phyloP scores from a whole-genome alignment of 257 asterid species.

The Petrea volubilis region DNA sequence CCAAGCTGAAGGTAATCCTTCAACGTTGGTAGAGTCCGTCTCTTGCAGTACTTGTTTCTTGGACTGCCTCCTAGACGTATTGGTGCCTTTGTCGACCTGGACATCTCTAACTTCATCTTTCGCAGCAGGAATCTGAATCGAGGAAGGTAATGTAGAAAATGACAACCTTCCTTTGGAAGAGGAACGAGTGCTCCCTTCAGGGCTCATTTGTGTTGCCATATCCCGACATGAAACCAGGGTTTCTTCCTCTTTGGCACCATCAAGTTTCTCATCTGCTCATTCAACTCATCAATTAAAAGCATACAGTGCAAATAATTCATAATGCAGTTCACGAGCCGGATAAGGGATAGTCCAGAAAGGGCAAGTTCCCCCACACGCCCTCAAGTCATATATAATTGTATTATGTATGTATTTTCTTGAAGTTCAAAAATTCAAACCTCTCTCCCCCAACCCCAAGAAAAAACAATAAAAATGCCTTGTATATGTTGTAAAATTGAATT shows the following conservation, averaged over 20 bases:
- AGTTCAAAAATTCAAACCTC: too few relatives aligned
- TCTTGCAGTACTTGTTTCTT: constrained; percentile 40
- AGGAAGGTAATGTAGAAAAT: constrained; percentile 39
- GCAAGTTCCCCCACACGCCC: too few relatives aligned
- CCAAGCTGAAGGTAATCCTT: constrained; percentile 41
- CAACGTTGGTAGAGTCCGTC: constrained; percentile 22
- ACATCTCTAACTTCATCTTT: constrained; percentile 76
- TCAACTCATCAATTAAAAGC: constrained; percentile 4
- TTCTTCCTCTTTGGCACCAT: constrained; percentile 44
- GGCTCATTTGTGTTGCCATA: constrained; percentile 96
- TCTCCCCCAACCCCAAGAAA: too few relatives aligned
- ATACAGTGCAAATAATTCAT: not conserved
- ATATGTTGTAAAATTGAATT: too few relatives aligned
- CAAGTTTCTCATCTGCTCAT: constrained; percentile 48
- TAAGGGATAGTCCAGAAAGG: not conserved
- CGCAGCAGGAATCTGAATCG: constrained; percentile 31
- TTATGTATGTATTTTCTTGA: too few relatives aligned
- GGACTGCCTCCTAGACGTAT: constrained; percentile 36
- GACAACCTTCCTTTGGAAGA: constrained; percentile 56
- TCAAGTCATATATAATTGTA: too few relatives aligned
- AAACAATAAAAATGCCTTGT: too few relatives aligned
- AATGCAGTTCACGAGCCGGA: not conserved
- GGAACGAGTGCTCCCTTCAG: constrained; percentile 58
- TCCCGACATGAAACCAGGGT: constrained; percentile 56
- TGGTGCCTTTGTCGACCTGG: constrained; percentile 69